Conservation (phyloP, 129 eudicot species). For the Chrysanthemum seticuspe region DNA sequence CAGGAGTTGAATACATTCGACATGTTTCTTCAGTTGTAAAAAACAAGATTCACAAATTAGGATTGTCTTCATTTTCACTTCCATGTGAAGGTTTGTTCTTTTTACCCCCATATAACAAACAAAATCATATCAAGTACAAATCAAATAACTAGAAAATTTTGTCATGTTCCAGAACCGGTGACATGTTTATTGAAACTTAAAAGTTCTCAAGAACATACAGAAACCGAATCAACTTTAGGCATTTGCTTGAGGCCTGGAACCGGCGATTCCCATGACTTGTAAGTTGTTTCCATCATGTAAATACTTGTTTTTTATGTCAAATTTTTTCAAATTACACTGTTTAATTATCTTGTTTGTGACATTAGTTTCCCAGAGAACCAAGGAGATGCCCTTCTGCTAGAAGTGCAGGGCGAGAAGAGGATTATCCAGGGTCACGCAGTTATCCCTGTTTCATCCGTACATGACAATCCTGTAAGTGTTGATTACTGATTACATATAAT, state of each 20-base stretch:
- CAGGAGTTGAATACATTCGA: slow-evolving; percentile 80
- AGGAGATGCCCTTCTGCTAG: slow-evolving; percentile 81
- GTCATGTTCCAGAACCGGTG: slow-evolving; percentile 51
- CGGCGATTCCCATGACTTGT: slow-evolving; percentile 87
- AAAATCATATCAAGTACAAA: neutral
- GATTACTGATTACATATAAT: neutral
- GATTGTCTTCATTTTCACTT: slow-evolving; percentile 49
- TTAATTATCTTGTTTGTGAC: slow-evolving; percentile 9
- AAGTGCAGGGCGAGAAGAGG: slow-evolving; percentile 69
- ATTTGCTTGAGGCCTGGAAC: slow-evolving; percentile 76
- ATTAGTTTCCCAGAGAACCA: slow-evolving; percentile 87
- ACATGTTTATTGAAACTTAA: slow-evolving; percentile 61
- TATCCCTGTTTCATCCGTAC: slow-evolving; percentile 65
- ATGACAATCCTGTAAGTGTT: slow-evolving; percentile 72
- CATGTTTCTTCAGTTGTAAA: slow-evolving; percentile 85
- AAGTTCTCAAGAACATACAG: slow-evolving; percentile 64
- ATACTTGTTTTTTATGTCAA: neutral
- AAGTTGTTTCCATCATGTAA: slow-evolving; percentile 26
- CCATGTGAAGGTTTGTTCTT: slow-evolving; percentile 70
- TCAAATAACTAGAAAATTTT: slow-evolving; percentile 11
- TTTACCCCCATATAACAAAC: neutral
- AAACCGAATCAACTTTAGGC: slow-evolving; percentile 47
- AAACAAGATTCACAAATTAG: slow-evolving; percentile 65
- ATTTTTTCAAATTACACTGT: neutral
- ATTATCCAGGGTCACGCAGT: slow-evolving; percentile 71